These are phyloP conservation scores for Clavispora fructus DNA, from an alignment of 805 yeast species.

Conservation along the genomic window DNA sequence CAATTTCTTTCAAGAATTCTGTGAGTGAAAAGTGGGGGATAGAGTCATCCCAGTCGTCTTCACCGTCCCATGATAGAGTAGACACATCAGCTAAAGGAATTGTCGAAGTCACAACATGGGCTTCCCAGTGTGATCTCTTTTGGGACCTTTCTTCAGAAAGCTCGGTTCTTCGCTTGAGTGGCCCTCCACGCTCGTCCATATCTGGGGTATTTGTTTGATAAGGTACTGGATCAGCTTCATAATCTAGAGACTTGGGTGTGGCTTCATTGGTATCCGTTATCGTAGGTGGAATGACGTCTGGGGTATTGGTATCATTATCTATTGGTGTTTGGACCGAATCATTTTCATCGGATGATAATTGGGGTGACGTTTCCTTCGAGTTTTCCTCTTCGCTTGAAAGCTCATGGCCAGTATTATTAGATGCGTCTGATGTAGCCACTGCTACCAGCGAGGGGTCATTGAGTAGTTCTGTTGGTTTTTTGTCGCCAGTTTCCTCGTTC, in stretches of 20 bases:
- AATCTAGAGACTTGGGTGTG: not conserved
- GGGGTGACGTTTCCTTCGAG: not conserved
- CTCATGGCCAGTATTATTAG: not conserved
- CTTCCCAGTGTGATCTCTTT: not conserved
- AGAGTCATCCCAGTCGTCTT: constrained; percentile 9
- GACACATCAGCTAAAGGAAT: constrained; percentile 5
- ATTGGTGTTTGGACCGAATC: not conserved
- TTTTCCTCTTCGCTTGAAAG: not conserved
- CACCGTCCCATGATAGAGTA: constrained; percentile 6
- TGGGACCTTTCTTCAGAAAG: not conserved
- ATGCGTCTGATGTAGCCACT: not conserved
- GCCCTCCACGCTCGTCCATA: not conserved
- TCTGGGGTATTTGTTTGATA: not conserved
- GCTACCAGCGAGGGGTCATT: not conserved
- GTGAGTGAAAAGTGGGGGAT: constrained; percentile 28
- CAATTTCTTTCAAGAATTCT: constrained; percentile 35
- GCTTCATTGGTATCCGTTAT: not conserved
- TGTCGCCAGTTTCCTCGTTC: not conserved
- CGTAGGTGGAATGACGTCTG: not conserved
- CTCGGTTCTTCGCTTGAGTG: not conserved
- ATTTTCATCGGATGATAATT: not conserved
- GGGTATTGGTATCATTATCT: not conserved
- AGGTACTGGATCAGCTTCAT: not conserved
- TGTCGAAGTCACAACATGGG: constrained; percentile 1
- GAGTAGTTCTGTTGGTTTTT: not conserved